Evolutionary conservation across 2,329 filamentous ascomycete genomes (phyloP).

Genomic region (Biscogniauxia marginata): DNA sequence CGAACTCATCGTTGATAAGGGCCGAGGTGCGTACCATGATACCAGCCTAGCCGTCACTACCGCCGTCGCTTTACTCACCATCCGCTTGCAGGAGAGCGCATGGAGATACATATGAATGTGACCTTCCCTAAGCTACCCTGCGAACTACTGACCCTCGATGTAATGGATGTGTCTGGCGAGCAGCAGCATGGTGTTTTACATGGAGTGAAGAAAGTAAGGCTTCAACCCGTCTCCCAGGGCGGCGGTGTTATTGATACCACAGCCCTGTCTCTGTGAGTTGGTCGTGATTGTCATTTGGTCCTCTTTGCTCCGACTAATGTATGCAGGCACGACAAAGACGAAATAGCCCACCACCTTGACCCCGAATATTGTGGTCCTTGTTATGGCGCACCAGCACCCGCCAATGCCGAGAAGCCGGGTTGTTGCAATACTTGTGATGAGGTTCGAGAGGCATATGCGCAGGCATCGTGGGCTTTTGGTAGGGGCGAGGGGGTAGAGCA

Average conservation of each 20-base stretch:
- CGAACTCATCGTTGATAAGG: conserved; percentile 94
- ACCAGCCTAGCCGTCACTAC: conserved; percentile 6
- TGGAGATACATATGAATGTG: conserved; percentile 98
- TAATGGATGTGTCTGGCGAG: conserved; percentile 98
- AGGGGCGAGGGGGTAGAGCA: conserved; percentile 91
- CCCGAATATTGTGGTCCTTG: conserved; percentile 92
- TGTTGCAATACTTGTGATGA: conserved; percentile 98
- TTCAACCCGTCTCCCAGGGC: conserved; percentile 70
- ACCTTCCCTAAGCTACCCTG: conserved; percentile 93
- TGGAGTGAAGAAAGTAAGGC: conserved; percentile 86
- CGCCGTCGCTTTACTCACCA: conserved; percentile 23
- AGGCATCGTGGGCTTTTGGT: conserved; percentile 89
- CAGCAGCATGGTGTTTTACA: conserved; percentile 93
- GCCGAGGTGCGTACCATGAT: conserved; percentile 63
- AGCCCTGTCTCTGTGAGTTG: conserved; percentile 63
- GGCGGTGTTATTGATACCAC: conserved; percentile 72
- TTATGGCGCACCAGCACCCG: conserved; percentile 78
- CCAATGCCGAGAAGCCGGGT: conserved; percentile 71
- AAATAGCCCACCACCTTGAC: conserved; percentile 74
- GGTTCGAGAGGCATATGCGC: conserved; percentile 90
- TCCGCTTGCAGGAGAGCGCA: conserved; percentile 69
- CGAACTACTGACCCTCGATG: conserved; percentile 92
- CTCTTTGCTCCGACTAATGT: conserved; percentile 5
- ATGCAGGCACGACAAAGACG: conserved; percentile 63
- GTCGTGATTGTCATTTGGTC: neutral